Evolutionary conservation across 768 basidiomycete genomes (phyloP), one percentile per base, ranked within the genome.

Genomic region (Clitopilus hobsonii): DNA sequence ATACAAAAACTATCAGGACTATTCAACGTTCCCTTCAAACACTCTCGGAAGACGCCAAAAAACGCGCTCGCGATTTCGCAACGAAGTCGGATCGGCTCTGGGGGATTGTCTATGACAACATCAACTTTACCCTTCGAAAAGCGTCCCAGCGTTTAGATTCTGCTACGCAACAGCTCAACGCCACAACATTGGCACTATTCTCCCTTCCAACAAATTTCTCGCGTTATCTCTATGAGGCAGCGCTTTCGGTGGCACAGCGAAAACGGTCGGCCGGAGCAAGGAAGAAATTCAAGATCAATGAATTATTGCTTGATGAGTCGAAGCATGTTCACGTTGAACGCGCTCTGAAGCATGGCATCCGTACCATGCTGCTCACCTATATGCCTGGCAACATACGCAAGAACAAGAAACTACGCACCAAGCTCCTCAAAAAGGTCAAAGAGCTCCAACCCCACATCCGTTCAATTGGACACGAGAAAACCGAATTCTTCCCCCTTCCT

Each of bases 41-140:
- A 27, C 58, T 59, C 3, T 53, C 45, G 1, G 20, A 56, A 26
- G 58, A 59, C 25, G 54, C 58, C 0, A 54, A 52, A 38, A 16
- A 32, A 5, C 49, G 25, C 2, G 59, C 59, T 32, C 36, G 41
- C 16, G 22, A 41, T 22, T 60, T 57, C 49, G 47, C 55, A 7
- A 28, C 13, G 16, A 30, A 30, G 23, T 54, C 56, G 1, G 38
- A 55, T n/a, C 49, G 49, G 10, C 45, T 54, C 6, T 60, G 56
- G 59, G 54, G 51, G 6, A 51, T 57, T 20, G 59, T 57, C 20
- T 60, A 57, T 26, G 59, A 58, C 51, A 60, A 60, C 30, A 60
- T 60, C 56, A 60, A 60, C 54, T 60, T 60, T 20, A 60, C 56
- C 2, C 10, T 57, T 3, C 49, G 54, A 36, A 45, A 32, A 26